Base-by-base conservation (phyloP, 331 rosid species). In the Malus hybrid region DNA sequence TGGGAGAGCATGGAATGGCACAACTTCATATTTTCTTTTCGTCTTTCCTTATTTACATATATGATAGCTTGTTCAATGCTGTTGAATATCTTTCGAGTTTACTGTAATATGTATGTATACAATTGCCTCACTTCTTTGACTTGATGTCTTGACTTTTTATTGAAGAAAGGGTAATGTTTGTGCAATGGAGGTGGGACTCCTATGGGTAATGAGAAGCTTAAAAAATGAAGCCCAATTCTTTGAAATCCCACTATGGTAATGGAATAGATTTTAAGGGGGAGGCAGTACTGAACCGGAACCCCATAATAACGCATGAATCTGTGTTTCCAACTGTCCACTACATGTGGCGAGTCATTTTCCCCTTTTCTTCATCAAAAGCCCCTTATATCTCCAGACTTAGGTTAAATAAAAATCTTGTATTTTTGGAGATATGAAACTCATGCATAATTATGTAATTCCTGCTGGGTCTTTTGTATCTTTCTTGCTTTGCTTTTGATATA, bases 1-100 rank as follows among this genome's bases (percentile, higher is more conserved):
- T 50, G 48, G 77, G 72, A 69, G 86, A 82, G 70, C 86, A 72
- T 1, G 86, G 79, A 66, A 72, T 66, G 87, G 98, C 86, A 83
- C 42, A 34, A 58, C 74, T 61, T 42, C 46, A 53, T 42, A 10
- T 42, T 18, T 63, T 2, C 3, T 10, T 58, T 73, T 72, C 46
- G 20, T 26, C 68, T 50, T 56, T 70, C 70, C 48, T 81, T 71
- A 22, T 46, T 68, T 12, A 19, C 60, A 46, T 46, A 68, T 28
- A 30, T 70, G 32, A 44, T 8, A 29, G 15, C 39, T 42, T 71
- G 29, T 24, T 32, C 7, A 26, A 32, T 55, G 29, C 3, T 28
- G 58, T 24, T 36, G 74, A n/a, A 19, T 71, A 44, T 55, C 69
- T 78, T 64, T 39, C 34, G 13, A 19, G 34, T 61, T 53, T 68